Evolutionary conservation across 805 yeast genomes (phyloP).

Genomic region (Metschnikowia colocasiae): DNA sequence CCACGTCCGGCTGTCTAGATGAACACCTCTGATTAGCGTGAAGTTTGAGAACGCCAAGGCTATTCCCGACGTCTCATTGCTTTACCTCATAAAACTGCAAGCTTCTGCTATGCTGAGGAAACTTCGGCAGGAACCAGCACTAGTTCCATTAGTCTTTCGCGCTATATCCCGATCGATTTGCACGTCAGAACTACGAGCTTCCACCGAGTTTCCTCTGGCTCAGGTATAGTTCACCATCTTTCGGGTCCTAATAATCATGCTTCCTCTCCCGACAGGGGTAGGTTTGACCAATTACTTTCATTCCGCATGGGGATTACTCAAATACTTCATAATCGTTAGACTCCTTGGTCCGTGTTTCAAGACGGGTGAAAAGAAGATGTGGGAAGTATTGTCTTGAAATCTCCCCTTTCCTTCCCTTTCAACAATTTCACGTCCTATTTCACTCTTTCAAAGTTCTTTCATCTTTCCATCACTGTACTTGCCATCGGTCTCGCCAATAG

Average conservation of each 20-base stretch:
- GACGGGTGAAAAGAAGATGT: background rate
- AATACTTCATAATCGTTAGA: constrained; percentile 24
- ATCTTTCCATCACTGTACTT: background rate
- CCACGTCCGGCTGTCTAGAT: no score
- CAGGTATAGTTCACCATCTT: background rate
- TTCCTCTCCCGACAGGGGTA: constrained; percentile 17
- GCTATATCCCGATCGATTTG: background rate
- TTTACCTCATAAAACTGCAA: no score
- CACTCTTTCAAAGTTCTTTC: background rate
- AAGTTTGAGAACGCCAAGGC: no score
- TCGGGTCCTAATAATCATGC: background rate
- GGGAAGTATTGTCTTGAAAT: constrained; percentile 3
- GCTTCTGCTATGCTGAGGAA: no score
- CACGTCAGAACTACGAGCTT: background rate
- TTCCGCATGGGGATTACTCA: constrained; percentile 29
- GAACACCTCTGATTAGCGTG: no score
- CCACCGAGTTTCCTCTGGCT: background rate
- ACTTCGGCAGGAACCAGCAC: no score
- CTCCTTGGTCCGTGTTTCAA: background rate
- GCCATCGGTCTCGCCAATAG: constrained; percentile 31
- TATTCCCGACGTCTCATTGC: no score
- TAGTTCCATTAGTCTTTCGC: no score
- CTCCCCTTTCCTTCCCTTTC: constrained; percentile 45
- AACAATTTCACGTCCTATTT: background rate
- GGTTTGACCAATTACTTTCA: constrained; percentile 39